Evolutionary conservation across 2,329 filamentous ascomycete genomes (phyloP).

Genomic region (Diaporthe vexans): DNA sequence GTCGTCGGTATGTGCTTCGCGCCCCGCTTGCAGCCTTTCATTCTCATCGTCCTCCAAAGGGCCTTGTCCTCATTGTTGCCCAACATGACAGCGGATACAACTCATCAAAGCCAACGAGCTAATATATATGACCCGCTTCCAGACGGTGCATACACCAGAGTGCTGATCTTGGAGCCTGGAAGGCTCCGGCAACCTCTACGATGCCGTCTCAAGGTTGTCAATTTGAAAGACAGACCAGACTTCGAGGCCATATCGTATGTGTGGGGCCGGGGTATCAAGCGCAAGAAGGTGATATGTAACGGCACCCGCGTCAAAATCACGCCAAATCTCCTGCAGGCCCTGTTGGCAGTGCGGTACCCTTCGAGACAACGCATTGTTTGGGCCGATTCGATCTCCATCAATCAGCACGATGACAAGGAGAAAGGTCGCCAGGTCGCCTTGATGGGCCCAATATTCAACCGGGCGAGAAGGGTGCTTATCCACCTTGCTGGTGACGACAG

Average conservation of each 20-base stretch:
- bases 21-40: too few relatives aligned
- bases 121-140: not conserved
- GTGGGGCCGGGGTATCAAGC: not conserved
- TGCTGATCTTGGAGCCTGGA: not conserved
- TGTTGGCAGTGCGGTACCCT: not conserved
- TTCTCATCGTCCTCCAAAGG: not conserved
- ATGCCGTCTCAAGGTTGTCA: constrained; percentile 6
- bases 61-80: too few relatives aligned
- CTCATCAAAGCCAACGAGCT: not conserved
- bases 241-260: constrained; percentile 28
- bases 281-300: not conserved
- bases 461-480: constrained; percentile 2
- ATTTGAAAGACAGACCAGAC: not conserved
- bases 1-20: too few relatives aligned
- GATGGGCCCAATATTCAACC: constrained; percentile 12
- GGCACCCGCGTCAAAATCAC: not conserved
- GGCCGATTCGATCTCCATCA: constrained; percentile 11
- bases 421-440: constrained; percentile 14
- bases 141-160: not conserved
- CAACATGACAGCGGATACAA: not conserved
- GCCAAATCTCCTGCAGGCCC: not conserved
- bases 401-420: constrained; percentile 17
- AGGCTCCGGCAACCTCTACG: not conserved
- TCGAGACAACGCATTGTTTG: not conserved
- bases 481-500: constrained; percentile 17